Percentiles rank a stretch among this genome's conserved stretches.
Evolutionary conservation across 176 grass and related monocot genomes (phyloP).

Genomic region (Triticum urartu): DNA sequence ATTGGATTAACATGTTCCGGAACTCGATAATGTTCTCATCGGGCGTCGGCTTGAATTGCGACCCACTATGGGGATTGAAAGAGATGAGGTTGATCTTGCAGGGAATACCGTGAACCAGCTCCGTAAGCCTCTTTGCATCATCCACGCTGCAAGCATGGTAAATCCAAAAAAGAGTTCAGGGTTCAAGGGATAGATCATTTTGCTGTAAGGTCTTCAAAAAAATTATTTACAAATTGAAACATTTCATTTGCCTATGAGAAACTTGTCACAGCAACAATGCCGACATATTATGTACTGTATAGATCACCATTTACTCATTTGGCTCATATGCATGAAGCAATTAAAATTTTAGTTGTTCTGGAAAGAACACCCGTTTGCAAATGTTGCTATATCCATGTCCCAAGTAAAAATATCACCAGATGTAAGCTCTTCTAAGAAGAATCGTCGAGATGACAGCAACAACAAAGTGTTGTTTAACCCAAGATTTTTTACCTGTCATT

Average conservation of each 20-base stretch:
- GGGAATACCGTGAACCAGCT: slow-evolving; percentile 70
- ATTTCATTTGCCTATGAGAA: background rate
- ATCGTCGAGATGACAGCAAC: background rate
- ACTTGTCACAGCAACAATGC: background rate
- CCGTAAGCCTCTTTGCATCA: slow-evolving; percentile 78
- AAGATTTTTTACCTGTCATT: slow-evolving; percentile 72
- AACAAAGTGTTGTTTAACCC: background rate
- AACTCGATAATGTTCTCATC: slow-evolving; percentile 87
- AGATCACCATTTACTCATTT: background rate
- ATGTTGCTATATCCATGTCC: background rate
- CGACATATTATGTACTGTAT: background rate
- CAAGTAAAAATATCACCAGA: background rate
- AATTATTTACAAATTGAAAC: background rate
- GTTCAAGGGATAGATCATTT: background rate
- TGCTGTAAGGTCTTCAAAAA: background rate
- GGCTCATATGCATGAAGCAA: background rate
- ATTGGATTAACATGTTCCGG: slow-evolving; percentile 69
- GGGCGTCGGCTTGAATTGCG: slow-evolving; percentile 78
- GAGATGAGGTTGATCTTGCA: slow-evolving; percentile 96
- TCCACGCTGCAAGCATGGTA: slow-evolving; percentile 51
- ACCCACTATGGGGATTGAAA: slow-evolving; percentile 83
- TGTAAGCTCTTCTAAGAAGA: background rate
- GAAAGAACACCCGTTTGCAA: background rate
- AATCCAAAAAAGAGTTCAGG: slow-evolving; percentile 17
- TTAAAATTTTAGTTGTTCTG: background rate